Conservation (phyloP, 1,139 yeast species). For the Kluyveromyces sp. region DNA sequence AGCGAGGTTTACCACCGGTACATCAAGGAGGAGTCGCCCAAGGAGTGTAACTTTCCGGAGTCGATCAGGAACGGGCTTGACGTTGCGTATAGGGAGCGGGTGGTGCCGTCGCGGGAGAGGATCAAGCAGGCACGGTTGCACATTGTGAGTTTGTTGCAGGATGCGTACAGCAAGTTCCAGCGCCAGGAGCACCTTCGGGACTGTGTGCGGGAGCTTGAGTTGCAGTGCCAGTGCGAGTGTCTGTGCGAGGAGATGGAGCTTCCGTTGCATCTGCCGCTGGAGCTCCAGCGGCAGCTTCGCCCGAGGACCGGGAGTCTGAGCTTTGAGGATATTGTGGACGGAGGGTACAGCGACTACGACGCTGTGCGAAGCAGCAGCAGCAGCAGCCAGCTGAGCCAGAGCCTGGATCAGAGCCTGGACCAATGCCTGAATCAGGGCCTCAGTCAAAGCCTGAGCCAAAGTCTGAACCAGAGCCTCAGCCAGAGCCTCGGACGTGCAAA, state of each 20-base stretch:
- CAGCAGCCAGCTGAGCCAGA: too few relatives aligned
- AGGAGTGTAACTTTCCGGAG: slow-evolving; percentile 28
- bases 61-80: slow-evolving; percentile 19
- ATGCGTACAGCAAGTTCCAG: slow-evolving; percentile 17
- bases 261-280: too few relatives aligned
- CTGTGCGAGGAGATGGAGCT: neutral
- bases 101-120: slow-evolving; percentile 15
- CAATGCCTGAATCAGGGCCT: too few relatives aligned
- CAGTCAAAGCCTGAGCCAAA: too few relatives aligned
- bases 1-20: slow-evolving; percentile 19
- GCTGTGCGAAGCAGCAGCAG: too few relatives aligned
- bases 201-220: neutral
- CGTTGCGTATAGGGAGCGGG: slow-evolving; percentile 10
- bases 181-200: neutral
- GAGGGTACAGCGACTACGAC: too few relatives aligned
- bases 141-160: slow-evolving; percentile 21
- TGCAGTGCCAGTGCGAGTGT: neutral
- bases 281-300: too few relatives aligned
- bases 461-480: too few relatives aligned
- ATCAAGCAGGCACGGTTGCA: slow-evolving; percentile 23
- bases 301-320: too few relatives aligned
- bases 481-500: too few relatives aligned
- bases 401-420: too few relatives aligned
- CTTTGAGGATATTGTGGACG: too few relatives aligned
- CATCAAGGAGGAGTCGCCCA: slow-evolving; percentile 22